A percentile compares a stretch with the other conserved stretches of the same genome.
Evolutionary conservation across 2,329 filamentous ascomycete species (phyloP).

Genomic region (Sporothrix globosa): DNA sequence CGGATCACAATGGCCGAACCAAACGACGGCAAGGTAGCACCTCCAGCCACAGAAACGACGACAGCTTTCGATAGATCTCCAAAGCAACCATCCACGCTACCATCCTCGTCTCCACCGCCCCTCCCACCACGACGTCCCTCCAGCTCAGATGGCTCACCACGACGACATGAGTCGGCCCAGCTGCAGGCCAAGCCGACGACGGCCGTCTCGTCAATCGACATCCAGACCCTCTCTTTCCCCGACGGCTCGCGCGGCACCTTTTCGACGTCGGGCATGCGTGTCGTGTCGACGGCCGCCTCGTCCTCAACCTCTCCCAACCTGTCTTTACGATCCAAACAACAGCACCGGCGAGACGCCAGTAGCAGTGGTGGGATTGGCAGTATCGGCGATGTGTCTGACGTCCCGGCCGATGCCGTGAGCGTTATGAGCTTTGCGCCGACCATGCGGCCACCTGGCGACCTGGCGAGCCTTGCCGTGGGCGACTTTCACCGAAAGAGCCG

Average conservation of each 20-base stretch:
- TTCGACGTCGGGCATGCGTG: constrained; percentile 46
- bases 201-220: constrained; percentile 78
- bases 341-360: constrained; percentile 31
- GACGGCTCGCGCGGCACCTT: constrained; percentile 71
- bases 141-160: constrained; percentile 33
- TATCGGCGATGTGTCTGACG: constrained; percentile 43
- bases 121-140: constrained; percentile 42
- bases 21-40: constrained; percentile 37
- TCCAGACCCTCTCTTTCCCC: constrained; percentile 73
- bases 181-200: constrained; percentile 74
- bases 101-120: constrained; percentile 58
- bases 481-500: constrained; percentile 67
- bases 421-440: constrained; percentile 68
- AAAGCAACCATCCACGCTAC: constrained; percentile 40
- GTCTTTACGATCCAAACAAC: not conserved
- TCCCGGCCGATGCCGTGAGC: constrained; percentile 68
- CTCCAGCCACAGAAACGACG: constrained; percentile 14
- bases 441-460: constrained; percentile 66
- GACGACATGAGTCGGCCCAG: constrained; percentile 44
- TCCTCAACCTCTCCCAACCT: constrained; percentile 31
- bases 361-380: constrained; percentile 7
- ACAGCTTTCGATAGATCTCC: constrained; percentile 32
- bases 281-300: constrained; percentile 44
- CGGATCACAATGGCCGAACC: constrained; percentile 35
- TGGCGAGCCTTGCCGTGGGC: constrained; percentile 79